Conservation (phyloP, 2,329 filamentous ascomycete species). For the Exophiala spinifera region DNA sequence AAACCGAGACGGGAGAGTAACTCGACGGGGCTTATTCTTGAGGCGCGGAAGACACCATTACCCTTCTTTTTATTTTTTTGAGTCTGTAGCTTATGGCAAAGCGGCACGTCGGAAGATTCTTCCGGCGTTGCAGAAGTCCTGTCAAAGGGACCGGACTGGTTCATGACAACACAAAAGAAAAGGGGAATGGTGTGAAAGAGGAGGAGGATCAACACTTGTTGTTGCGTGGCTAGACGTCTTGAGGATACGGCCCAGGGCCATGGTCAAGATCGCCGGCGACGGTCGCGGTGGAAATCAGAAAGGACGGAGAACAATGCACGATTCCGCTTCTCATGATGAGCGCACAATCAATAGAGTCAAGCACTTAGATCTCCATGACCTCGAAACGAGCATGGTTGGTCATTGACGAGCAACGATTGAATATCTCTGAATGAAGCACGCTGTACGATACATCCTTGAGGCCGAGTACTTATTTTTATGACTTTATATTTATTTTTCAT, state of each 20-base stretch:
- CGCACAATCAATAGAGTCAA: slow-evolving; percentile 94
- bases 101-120: slow-evolving; percentile 39
- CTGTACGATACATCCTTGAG: too few species aligned
- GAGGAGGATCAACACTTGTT: too few species aligned
- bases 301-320: too few species aligned
- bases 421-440: slow-evolving; percentile 49
- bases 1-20: too few species aligned
- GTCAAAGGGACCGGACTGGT: slow-evolving; percentile 67
- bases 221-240: slow-evolving; percentile 17
- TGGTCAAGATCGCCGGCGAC: too few species aligned
- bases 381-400: slow-evolving; percentile 37
- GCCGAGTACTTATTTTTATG: not conserved
- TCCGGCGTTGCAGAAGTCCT: slow-evolving; percentile 55
- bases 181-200: too few species aligned
- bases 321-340: slow-evolving; percentile 88
- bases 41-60: slow-evolving; percentile 73
- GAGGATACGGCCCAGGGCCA: slow-evolving; percentile 24
- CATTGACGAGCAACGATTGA: slow-evolving; percentile 50
- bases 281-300: too few species aligned
- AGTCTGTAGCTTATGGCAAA: slow-evolving; percentile 57
- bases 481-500: slow-evolving; percentile 11
- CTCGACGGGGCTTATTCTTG: slow-evolving; percentile 99
- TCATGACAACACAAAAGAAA: slow-evolving; percentile 5
- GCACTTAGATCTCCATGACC: slow-evolving; percentile 68
- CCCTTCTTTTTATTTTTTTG: slow-evolving; percentile 28